Evolutionary conservation across 306 rosid genomes (phyloP).

Genomic region (Coriaria nepalensis): DNA sequence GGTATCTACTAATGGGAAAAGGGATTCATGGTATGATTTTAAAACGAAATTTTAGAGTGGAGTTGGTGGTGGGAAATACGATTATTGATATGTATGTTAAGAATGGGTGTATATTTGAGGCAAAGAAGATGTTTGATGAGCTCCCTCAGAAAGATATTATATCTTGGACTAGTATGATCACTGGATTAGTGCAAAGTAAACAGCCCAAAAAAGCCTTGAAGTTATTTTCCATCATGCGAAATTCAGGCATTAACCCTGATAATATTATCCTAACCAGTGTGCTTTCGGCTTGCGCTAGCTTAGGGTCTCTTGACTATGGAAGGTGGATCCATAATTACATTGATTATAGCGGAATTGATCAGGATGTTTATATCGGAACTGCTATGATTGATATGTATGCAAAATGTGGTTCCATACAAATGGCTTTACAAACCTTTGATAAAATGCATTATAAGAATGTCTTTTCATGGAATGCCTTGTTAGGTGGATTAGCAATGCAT

Average conservation of each 20-base stretch:
- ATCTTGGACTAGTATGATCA: slow-evolving; percentile 60
- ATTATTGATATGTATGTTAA: slow-evolving; percentile 60
- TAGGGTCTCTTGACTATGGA: slow-evolving; percentile 61
- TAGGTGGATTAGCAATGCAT: slow-evolving; percentile 59
- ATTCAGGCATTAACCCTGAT: slow-evolving; percentile 40
- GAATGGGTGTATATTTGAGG: slow-evolving; percentile 46
- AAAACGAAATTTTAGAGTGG: slow-evolving; percentile 21
- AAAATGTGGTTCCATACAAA: slow-evolving; percentile 52
- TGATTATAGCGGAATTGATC: slow-evolving; percentile 31
- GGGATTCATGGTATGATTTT: slow-evolving; percentile 54
- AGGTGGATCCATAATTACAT: slow-evolving; percentile 68
- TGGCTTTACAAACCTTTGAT: slow-evolving; percentile 36
- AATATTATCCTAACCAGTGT: slow-evolving; percentile 47
- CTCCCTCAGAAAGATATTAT: slow-evolving; percentile 44
- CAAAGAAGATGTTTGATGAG: slow-evolving; percentile 42
- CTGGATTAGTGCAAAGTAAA: slow-evolving; percentile 58
- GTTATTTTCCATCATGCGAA: slow-evolving; percentile 42
- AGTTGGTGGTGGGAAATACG: slow-evolving; percentile 48
- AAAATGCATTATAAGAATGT: slow-evolving; percentile 47
- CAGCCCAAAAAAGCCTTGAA: slow-evolving; percentile 47
- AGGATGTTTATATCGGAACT: slow-evolving; percentile 62
- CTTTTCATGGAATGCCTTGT: slow-evolving; percentile 59
- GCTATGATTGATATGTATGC: slow-evolving; percentile 71
- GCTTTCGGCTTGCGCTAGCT: slow-evolving; percentile 66
- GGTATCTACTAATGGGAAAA: slow-evolving; percentile 39